These are phyloP conservation scores for Phaeosphaeria sp. DNA, from an alignment of 2,329 filamentous ascomycete genomes.

Conservation along the genomic window DNA sequence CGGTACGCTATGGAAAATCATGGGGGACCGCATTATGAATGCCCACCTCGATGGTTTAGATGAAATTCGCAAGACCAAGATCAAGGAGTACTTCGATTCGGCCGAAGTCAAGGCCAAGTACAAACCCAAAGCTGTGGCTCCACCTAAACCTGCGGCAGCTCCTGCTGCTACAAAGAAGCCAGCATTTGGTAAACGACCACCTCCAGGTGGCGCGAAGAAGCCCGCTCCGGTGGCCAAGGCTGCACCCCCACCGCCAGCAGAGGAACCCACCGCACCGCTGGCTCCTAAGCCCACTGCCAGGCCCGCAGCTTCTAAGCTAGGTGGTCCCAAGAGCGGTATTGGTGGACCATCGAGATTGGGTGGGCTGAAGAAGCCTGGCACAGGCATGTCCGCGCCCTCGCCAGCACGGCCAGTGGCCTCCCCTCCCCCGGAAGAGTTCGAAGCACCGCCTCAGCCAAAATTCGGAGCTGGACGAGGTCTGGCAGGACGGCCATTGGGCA, in stretches of 20 bases:
- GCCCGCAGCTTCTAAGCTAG: conserved; percentile 50
- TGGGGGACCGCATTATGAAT: conserved; percentile 95
- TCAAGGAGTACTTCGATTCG: conserved; percentile 87
- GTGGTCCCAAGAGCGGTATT: conserved; percentile 50
- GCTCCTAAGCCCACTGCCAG: conserved; percentile 66
- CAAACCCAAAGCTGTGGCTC: conserved; percentile 80
- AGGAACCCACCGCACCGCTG: conserved; percentile 61
- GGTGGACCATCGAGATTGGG: conserved; percentile 46
- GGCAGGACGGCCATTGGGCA: conserved; percentile 83
- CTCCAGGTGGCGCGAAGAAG: conserved; percentile 60
- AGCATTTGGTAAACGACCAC: conserved; percentile 58
- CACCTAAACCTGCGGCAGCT: conserved; percentile 62
- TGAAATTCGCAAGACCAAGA: conserved; percentile 93
- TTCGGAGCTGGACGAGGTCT: conserved; percentile 75
- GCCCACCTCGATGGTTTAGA: conserved; percentile 89
- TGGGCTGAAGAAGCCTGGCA: conserved; percentile 52
- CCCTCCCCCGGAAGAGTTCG: conserved; percentile 54
- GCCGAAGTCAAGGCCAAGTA: conserved; percentile 89
- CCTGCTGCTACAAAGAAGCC: conserved; percentile 50
- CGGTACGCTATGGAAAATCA: conserved; percentile 97
- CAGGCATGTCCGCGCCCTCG: conserved; percentile 47
- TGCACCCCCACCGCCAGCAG: conserved; percentile 48
- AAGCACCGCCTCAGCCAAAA: conserved; percentile 61
- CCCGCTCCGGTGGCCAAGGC: conserved; percentile 50
- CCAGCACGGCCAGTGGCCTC: conserved; percentile 53